Conservation (phyloP, 768 basidiomycete genomes). For the Pulveroboletus sp. region DNA sequence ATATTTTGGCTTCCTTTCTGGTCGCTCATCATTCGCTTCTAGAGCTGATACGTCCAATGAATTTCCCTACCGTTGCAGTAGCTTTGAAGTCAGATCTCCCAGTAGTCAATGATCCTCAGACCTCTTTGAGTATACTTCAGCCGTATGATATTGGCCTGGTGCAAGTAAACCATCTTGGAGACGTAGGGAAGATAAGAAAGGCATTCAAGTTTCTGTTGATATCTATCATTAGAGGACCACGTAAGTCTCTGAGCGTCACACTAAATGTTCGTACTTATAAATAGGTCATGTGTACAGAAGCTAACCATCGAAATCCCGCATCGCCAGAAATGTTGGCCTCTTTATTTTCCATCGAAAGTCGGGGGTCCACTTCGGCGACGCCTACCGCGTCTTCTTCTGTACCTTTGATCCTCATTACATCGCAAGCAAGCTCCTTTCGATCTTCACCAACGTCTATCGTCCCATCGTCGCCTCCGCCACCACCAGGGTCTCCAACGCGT, state of each 20-base stretch:
- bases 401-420: constrained; percentile 29
- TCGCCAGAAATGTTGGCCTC: constrained; percentile 57
- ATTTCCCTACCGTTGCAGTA: constrained; percentile 66
- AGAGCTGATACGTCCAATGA: constrained; percentile 58
- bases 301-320: constrained; percentile 63
- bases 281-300: constrained; percentile 26
- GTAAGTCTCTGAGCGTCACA: constrained; percentile 20
- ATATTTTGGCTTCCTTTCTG: constrained; percentile 1
- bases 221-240: constrained; percentile 49
- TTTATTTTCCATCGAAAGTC: constrained; percentile 51
- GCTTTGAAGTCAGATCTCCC: constrained; percentile 83
- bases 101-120: constrained; percentile 51
- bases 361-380: constrained; percentile 44
- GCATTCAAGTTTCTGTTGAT: constrained; percentile 73
- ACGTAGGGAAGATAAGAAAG: constrained; percentile 67
- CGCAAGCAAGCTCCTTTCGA: constrained; percentile 27
- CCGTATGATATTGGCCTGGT: constrained; percentile 74
- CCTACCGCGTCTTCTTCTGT: constrained; percentile 46
- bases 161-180: constrained; percentile 56
- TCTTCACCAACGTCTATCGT: constrained; percentile 33
- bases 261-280: constrained; percentile 6
- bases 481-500: constrained; percentile 46
- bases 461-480: constrained; percentile 34
- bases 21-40: constrained; percentile 9
- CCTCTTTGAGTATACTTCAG: constrained; percentile 46